phyloP scores from a whole-genome alignment of 805 yeast genomes.

The Ogataea saltuana region DNA sequence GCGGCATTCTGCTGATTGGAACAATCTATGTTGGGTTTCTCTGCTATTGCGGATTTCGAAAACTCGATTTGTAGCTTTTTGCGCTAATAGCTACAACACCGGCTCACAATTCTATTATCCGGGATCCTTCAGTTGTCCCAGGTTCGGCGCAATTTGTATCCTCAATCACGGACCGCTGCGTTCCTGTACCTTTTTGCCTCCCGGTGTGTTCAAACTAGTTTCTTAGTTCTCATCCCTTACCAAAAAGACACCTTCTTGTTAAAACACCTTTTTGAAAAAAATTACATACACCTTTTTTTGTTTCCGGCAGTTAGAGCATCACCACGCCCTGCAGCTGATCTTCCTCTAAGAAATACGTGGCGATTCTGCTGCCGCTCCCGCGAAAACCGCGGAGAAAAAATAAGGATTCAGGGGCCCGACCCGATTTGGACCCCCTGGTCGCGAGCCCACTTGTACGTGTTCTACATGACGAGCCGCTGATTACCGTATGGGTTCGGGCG shows the following conservation, averaged over 20 bases:
- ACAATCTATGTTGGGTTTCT: no score
- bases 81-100: constrained; percentile 2
- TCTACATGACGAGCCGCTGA: no score
- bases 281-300: constrained; percentile 3
- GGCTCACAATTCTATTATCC: constrained; percentile 1
- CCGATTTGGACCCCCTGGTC: no score
- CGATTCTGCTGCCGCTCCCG: constrained; percentile 6
- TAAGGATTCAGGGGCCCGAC: no score
- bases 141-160: not conserved
- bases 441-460: no score
- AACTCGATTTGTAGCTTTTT: not conserved
- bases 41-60: no score
- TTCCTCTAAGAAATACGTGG: constrained; percentile 3
- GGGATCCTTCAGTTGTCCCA: not conserved
- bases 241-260: not conserved
- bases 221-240: not conserved
- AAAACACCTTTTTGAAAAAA: constrained; percentile 2
- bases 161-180: not conserved
- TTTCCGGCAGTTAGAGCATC: constrained; percentile 8
- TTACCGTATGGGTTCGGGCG: no score
- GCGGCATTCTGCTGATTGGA: constrained; percentile 12
- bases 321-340: not conserved
- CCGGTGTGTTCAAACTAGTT: not conserved
- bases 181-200: not conserved
- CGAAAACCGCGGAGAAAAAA: not conserved